Conservation (phyloP, 345 rosid genomes). For the Pugionium cornutum region DNA sequence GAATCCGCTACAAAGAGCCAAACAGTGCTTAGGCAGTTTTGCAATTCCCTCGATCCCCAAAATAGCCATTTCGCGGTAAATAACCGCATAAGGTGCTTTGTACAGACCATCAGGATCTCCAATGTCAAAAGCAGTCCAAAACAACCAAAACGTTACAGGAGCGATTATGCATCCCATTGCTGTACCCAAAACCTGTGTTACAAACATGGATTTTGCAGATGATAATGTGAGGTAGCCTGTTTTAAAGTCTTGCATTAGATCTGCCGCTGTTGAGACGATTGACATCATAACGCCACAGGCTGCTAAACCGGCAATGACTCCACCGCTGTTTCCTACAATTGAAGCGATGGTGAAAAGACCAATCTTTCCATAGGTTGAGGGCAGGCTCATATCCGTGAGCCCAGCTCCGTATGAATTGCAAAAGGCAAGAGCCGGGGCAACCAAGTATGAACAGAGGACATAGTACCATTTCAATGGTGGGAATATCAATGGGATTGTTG, state of each 20-base stretch:
- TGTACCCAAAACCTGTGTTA: slow-evolving; percentile 78
- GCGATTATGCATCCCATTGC: slow-evolving; percentile 94
- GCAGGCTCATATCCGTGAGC: slow-evolving; percentile 80
- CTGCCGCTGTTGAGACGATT: slow-evolving; percentile 90
- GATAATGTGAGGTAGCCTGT: slow-evolving; percentile 84
- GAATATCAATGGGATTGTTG: slow-evolving; percentile 65
- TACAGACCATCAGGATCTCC: slow-evolving; percentile 84
- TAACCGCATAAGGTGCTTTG: slow-evolving; percentile 88
- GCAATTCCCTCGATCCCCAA: slow-evolving; percentile 78
- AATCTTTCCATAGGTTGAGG: slow-evolving; percentile 88
- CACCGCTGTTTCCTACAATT: slow-evolving; percentile 73
- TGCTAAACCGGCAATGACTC: slow-evolving; percentile 85
- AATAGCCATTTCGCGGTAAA: slow-evolving; percentile 88
- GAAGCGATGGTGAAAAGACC: slow-evolving; percentile 90
- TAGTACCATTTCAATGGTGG: slow-evolving; percentile 89
- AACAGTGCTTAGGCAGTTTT: slow-evolving; percentile 75
- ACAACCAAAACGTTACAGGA: slow-evolving; percentile 86
- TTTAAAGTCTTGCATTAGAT: slow-evolving; percentile 97
- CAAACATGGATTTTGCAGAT: slow-evolving; percentile 91
- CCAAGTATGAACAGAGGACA: slow-evolving; percentile 71
- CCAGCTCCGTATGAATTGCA: slow-evolving; percentile 92
- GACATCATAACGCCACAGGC: slow-evolving; percentile 93
- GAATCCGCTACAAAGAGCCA: slow-evolving; percentile 73
- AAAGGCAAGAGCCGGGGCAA: slow-evolving; percentile 92
- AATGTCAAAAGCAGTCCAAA: slow-evolving; percentile 84